A percentile compares a stretch with the other conserved stretches of the same genome.
phyloP scores from a whole-genome alignment of 108 stramenopile genomes.

The Thalassiosira profunda region DNA sequence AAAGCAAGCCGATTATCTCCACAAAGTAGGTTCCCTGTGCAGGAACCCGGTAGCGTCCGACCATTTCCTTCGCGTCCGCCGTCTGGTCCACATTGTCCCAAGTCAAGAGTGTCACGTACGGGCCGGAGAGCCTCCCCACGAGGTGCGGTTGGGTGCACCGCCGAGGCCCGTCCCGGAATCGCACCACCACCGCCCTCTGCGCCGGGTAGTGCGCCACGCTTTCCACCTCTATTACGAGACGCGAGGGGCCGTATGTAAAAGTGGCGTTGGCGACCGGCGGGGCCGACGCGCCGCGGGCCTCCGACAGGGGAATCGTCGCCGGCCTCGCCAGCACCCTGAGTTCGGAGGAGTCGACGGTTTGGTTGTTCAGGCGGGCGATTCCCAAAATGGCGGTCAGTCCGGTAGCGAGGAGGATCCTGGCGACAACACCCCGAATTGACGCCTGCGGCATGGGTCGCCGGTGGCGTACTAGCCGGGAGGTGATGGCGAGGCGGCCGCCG shows the following conservation, averaged over 20 bases:
- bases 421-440: no score
- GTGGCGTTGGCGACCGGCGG: no score
- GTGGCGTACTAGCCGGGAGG: no score
- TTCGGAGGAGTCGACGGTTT: no score
- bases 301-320: no score
- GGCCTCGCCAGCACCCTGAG: no score
- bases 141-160: conserved; percentile 1
- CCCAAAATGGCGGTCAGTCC: no score
- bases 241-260: not conserved
- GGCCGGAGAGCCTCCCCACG: conserved; percentile 6
- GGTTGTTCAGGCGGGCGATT: no score
- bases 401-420: no score
- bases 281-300: no score
- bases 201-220: not conserved
- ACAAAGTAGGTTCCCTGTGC: conserved; percentile 7
- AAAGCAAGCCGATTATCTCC: conserved; percentile 26
- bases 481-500: no score
- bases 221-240: conserved; percentile 6
- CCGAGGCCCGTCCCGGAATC: not conserved
- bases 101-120: conserved; percentile 1
- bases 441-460: no score
- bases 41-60: conserved; percentile 14
- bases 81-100: not conserved
- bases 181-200: not conserved
- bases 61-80: not conserved